Base-by-base conservation (phyloP, 2,329 filamentous ascomycete genomes). In the Fusarium odoratissimum region DNA sequence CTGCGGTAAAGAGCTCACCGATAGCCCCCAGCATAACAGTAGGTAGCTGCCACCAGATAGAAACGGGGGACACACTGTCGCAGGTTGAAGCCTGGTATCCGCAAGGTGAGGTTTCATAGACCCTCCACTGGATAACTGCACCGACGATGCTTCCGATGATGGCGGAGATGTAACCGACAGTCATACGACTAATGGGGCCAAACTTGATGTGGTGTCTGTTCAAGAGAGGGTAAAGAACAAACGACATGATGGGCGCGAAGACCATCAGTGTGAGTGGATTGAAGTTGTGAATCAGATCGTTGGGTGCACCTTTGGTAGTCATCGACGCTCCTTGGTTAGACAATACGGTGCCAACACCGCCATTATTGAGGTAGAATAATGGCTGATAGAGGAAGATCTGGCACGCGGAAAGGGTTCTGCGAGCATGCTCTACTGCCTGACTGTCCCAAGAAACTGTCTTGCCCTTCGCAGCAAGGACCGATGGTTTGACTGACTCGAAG, bases 201-300 rank as follows among this genome's bases (percentile, higher is more conserved):
- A 91, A 91, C 45, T 83, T 82, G 75, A 91, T 86, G 21, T 84
- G 83, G 28, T 77, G 73, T 63, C 83, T 86, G 60, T 85, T 83
- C 10, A 92, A 83, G 28, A 84, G 77, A 0, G 90, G 90, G 72
- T 92, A 92, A n/a, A 92, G 23, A 37, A 59, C 70, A 51, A 78
- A 78, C 28, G 73, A 69, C 41, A 80, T 72, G 42, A 79, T 46
- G 6, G 77, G 77, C 0, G 77, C 78, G n/a, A 79, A 51, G 8
- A 91, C 80, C 67, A 92, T 86, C 66, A 91, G 88, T 31, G 86
- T 84, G 41, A 92, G 80, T 0, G 89, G 86, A 74, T 91, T 89
- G 66, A 91, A 83, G 77, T 90, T 88, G 60, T 83, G 81, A 31
- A 92, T 81, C 13, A 92, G 80, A 76, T 92, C 91, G 76, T 92